A percentile compares a stretch with the other conserved stretches of the same genome.
phyloP scores from a whole-genome alignment of 2,329 filamentous ascomycete genomes.

The Claviceps monticola region DNA sequence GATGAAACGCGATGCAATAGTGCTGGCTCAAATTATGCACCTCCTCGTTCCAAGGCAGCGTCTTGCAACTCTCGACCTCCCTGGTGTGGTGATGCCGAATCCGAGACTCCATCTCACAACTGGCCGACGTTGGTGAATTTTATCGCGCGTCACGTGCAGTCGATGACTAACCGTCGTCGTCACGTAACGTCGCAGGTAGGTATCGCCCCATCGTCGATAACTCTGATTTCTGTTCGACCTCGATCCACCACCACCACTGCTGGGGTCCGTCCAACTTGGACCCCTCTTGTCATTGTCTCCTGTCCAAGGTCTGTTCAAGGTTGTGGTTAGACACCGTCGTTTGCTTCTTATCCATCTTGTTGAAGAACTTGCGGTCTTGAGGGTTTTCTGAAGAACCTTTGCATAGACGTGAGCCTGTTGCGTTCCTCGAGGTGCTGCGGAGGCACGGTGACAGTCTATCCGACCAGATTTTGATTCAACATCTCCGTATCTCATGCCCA shows the following conservation, averaged over 20 bases:
- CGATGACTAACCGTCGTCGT: constrained; percentile 1
- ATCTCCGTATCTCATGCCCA: neutral
- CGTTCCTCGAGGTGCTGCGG: neutral
- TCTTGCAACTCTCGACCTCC: neutral
- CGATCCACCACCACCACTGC: constrained; percentile 7
- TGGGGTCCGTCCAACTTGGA: constrained; percentile 8
- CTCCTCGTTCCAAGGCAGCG: neutral
- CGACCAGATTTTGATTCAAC: neutral
- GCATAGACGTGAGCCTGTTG: neutral
- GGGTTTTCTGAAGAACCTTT: neutral
- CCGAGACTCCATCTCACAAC: too few species aligned
- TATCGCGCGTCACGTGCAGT: neutral
- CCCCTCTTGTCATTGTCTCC: constrained; percentile 4
- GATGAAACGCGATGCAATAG: neutral
- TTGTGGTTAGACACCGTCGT: neutral
- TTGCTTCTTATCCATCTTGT: neutral
- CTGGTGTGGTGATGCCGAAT: too few species aligned
- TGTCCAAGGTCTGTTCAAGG: neutral
- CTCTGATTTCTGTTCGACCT: neutral
- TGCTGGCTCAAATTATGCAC: too few species aligned
- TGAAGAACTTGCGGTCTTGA: neutral
- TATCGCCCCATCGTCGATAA: neutral
- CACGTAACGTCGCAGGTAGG: neutral
- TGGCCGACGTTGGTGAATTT: too few species aligned
- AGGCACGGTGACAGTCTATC: constrained; percentile 2